Base-by-base conservation (phyloP, 768 basidiomycete genomes). In the Dioszegia hungarica region DNA sequence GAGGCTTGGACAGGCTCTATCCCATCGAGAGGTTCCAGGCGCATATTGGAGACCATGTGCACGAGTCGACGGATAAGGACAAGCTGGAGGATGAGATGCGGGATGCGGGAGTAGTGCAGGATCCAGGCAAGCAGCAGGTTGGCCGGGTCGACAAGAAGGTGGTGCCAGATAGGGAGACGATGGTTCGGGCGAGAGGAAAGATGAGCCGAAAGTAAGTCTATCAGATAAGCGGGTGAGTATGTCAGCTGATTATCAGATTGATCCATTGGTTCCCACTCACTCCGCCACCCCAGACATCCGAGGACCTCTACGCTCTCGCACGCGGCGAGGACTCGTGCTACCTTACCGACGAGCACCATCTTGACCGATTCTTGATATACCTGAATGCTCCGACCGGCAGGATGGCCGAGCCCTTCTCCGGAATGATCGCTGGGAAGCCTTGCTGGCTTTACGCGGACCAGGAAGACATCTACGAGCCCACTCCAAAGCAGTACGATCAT, bases 11-110 rank as follows among this genome's bases (percentile, higher is more conserved):
- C 37, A 33, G 10, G 22, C 14, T 40, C 6, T 31, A 48, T 27
- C 33, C 31, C 45, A 60, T 45, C 5, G 61, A 67, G 22, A 25
- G 29, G 20, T 15, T 63, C 4, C 66, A 63, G 37, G 19, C 41
- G 25, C 55, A 25, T 31, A 17, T 61, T 2, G 64, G 64, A 2
- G 64, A 66, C 52, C 57, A 57, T 40, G 39, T 38, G 53, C 58
- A 54, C 31, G 59, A 37, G 46, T 19, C 39, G 36, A 51, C 6
- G 36, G 37, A 51, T 51, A 17, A 12, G 48, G 36, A 41, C 39
- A 40, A 51, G 3, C 1, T 19, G 20, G 5, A 1, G 36, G 39
- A 33, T 15, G 38, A 15, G 28, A 22, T 17, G 22, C 8, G 27
- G 14, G 14, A 27, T 19, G 55, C 38, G 24, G 25, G 31, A 12